Evolutionary conservation across 2,329 filamentous ascomycete species (phyloP).

Genomic region (Penicillium janthinellum): DNA sequence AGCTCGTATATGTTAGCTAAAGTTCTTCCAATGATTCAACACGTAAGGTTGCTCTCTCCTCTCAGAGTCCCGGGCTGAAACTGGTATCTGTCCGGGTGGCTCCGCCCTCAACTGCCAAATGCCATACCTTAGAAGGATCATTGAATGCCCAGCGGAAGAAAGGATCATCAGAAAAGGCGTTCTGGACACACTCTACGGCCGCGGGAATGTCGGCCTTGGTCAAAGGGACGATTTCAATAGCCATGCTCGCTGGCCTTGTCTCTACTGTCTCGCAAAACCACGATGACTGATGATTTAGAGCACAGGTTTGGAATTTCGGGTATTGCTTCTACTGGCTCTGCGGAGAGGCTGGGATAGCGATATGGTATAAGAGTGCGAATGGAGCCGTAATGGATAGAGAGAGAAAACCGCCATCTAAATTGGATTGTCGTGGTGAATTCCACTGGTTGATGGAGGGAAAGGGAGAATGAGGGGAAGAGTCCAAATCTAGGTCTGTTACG

Average conservation of each 20-base stretch:
- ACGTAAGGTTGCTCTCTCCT: background rate
- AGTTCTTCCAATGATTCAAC: slow-evolving; percentile 5
- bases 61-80: background rate
- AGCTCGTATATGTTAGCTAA: slow-evolving; percentile 12
- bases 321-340: slow-evolving; percentile 35
- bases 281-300: slow-evolving; percentile 14
- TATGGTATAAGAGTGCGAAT: slow-evolving; percentile 38
- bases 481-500: slow-evolving; percentile 5
- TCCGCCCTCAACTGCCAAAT: background rate
- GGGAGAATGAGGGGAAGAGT: background rate
- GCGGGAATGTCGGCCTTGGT: slow-evolving; percentile 63
- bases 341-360: slow-evolving; percentile 35
- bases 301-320: slow-evolving; percentile 19
- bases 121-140: slow-evolving; percentile 57
- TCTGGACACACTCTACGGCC: slow-evolving; percentile 66
- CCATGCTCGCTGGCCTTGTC: slow-evolving; percentile 41
- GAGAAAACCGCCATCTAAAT: slow-evolving; percentile 39
- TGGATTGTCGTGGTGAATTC: slow-evolving; percentile 20
- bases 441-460: slow-evolving; percentile 15
- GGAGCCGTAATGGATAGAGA: slow-evolving; percentile 33
- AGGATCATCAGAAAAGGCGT: slow-evolving; percentile 67
- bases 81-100: too few relatives aligned
- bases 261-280: slow-evolving; percentile 21
- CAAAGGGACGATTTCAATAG: slow-evolving; percentile 59
- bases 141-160: slow-evolving; percentile 67